These are phyloP conservation scores for Tuber magnatum DNA, from an alignment of 495 filamentous ascomycete species.

Conservation along the genomic window DNA sequence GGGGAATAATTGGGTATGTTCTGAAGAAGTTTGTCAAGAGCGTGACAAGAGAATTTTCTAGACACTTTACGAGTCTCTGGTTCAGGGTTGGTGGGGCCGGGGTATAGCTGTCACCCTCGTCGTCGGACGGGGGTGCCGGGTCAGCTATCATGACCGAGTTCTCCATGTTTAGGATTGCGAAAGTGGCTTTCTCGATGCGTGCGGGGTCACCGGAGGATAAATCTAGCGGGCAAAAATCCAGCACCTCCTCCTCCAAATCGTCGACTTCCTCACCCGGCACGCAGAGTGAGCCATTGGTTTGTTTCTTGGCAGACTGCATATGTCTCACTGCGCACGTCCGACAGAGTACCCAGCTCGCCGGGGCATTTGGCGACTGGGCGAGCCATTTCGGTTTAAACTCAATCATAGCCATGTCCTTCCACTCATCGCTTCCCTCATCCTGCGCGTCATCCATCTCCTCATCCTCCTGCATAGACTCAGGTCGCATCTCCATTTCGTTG, in stretches of 20 bases:
- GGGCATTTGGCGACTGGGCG: slow-evolving; percentile 71
- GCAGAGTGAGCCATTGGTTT: slow-evolving; percentile 1
- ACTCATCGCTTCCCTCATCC: slow-evolving; percentile 34
- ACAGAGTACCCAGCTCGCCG: slow-evolving; percentile 60
- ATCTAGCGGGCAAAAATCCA: slow-evolving; percentile 54
- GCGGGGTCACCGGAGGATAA: slow-evolving; percentile 47
- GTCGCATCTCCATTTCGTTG: slow-evolving; percentile 6
- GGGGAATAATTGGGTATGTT: slow-evolving; percentile 34
- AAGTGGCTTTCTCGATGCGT: slow-evolving; percentile 36
- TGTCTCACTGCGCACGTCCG: slow-evolving; percentile 72
- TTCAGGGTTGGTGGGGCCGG: slow-evolving; percentile 30
- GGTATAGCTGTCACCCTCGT: slow-evolving; percentile 21
- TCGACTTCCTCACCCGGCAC: slow-evolving; percentile 13
- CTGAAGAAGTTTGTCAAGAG: slow-evolving; percentile 40
- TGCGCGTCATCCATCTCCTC: slow-evolving; percentile 21
- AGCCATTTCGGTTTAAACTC: slow-evolving; percentile 98
- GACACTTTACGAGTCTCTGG: slow-evolving; percentile 29
- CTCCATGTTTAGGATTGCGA: slow-evolving; percentile 38
- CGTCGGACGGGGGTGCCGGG: slow-evolving; percentile 31
- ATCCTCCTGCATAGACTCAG: slow-evolving; percentile 7
- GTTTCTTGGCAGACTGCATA: slow-evolving; percentile 43
- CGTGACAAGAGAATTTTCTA: slow-evolving; percentile 33
- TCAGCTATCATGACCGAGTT: slow-evolving; percentile 40
- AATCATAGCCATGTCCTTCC: slow-evolving; percentile 45
- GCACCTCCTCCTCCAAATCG: slow-evolving; percentile 27